Evolutionary conservation across 2,329 filamentous ascomycete genomes (phyloP), one percentile per base, ranked within the genome.

Genomic region (Eurotiales sp.): DNA sequence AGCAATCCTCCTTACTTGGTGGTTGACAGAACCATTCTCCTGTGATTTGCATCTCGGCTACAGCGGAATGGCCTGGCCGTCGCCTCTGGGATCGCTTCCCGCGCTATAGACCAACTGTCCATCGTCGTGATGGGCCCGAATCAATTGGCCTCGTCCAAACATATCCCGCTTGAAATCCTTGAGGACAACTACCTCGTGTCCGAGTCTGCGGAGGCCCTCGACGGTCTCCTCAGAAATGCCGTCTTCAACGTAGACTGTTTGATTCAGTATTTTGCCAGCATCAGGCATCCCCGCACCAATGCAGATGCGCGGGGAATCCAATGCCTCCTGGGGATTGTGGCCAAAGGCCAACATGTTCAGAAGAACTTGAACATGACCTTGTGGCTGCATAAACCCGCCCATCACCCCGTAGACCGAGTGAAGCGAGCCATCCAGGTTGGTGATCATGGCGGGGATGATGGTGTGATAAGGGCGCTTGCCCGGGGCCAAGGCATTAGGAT

Each of bases 321-420:
- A 79, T 2, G 92, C 90, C 53, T 89, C 84, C 70, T 99, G 93
- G 0, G 91, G 90, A 56, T 85, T 86, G 48, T 90, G 77, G 1
- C 84, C 83, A 60, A 91, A 95, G 0, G 90, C 82, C 0, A 95
- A 72, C 80, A 95, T 91, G 58, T 95, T 95, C 2, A 97, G 77
- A 8, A 99, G 73, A 0, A 96, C 90, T 70, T 97, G 93, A 0
- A 97, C 85, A 55, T 97, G 93, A 19, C 92, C 93, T 70, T 97
- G 93, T 0, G 93, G 93, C 72, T 99, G 93, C 88, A 97, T 97
- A 72, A 95, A 97, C 2, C 90, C 92, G 47, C 93, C 93, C 93
- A 97, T 97, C 54, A 97, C 92, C 48, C 93, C 93, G 62, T 92
- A 96, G 0, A 95, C 87, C 3, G 83, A 87, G 68, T 96, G 88